Base-by-base conservation (phyloP, 2,329 filamentous ascomycete species). In the Exophiala spinifera region DNA sequence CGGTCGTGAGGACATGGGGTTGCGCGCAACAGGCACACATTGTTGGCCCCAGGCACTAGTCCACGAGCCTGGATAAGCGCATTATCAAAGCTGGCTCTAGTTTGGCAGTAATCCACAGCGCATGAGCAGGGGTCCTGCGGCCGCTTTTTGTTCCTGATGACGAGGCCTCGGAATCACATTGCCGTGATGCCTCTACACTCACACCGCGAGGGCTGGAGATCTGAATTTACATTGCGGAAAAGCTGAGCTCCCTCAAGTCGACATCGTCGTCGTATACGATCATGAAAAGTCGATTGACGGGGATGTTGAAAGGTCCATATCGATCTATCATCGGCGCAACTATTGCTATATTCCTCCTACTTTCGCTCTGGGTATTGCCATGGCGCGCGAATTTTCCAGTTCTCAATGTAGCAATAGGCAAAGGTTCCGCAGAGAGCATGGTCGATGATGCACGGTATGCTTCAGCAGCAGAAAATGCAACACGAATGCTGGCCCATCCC, bases 361-460 rank as follows among this genome's bases (percentile, higher is more conserved):
- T 46, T 15, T 52, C 49, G 4, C 31, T 46, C 14, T 52, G 49
- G 49, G 15, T 34, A 8, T 39, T 17, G 42, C 14, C 17, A 40
- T 28, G 43, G 49, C 43, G 42, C 11, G 20, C 49, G 19, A 20
- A 20, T 4, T 15, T 20, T n/a, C 2, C 14, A 14, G 14, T 17
- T 13, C 13, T 20, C 11, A n/a, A 14, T 20, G 21, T 46, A 8
- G n/a, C 11, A 20, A n/a, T 13, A 7, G 42, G 21, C 23, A 42
- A 25, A 19, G 21, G 23, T 4, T 28, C 31, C 19, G 14, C 6
- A 2, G 19, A 46, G 19, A 36, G 23, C 20, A 28, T 15, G 13
- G 8, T 33, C 20, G 11, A 19, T 17, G 28, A 48, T 8, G 17
- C 43, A 15, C 39, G 46, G 10, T 52, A 52, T 52, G 43, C 43